Conservation (phyloP, 1,284 basidiomycete genomes). For the Neonothopanus nambi region DNA sequence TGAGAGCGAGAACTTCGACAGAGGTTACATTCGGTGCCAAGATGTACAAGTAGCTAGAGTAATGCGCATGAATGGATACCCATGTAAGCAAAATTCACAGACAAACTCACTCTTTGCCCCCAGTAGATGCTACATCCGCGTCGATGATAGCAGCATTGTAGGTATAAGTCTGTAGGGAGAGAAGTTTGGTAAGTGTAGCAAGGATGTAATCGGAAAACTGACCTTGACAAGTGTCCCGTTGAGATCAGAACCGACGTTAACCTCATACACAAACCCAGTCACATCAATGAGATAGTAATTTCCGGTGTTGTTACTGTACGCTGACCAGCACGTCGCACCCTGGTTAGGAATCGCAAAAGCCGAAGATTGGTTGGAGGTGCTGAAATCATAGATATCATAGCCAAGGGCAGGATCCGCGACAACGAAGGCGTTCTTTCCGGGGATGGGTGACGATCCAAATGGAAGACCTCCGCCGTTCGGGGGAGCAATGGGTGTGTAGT, state of each 20-base stretch:
- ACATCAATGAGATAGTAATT: slow-evolving; percentile 4
- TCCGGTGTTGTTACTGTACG: slow-evolving; percentile 3
- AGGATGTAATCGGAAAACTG: not conserved
- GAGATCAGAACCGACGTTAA: not conserved
- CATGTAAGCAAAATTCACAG: not conserved
- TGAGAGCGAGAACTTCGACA: not conserved
- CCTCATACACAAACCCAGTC: not conserved
- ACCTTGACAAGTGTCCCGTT: not conserved
- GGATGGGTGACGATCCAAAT: slow-evolving; percentile 34
- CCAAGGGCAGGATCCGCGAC: slow-evolving; percentile 34
- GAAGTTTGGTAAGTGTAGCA: not conserved
- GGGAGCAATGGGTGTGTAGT: slow-evolving; percentile 25
- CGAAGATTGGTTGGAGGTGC: not conserved
- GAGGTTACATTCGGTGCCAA: not conserved
- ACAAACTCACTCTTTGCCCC: not conserved
- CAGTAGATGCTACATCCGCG: not conserved
- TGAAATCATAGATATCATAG: slow-evolving; percentile 31
- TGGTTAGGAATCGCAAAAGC: slow-evolving; percentile 1
- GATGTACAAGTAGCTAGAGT: not conserved
- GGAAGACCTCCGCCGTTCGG: slow-evolving; percentile 27
- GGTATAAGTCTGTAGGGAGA: not conserved
- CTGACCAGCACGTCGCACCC: slow-evolving; percentile 2
- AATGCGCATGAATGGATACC: not conserved
- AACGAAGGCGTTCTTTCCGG: slow-evolving; percentile 32
- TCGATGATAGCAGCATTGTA: slow-evolving; percentile 1